Percentiles rank a stretch among this genome's conserved stretches.
phyloP scores from a whole-genome alignment of 2,329 filamentous ascomycete genomes.

The Sarocladiaceae sp. region DNA sequence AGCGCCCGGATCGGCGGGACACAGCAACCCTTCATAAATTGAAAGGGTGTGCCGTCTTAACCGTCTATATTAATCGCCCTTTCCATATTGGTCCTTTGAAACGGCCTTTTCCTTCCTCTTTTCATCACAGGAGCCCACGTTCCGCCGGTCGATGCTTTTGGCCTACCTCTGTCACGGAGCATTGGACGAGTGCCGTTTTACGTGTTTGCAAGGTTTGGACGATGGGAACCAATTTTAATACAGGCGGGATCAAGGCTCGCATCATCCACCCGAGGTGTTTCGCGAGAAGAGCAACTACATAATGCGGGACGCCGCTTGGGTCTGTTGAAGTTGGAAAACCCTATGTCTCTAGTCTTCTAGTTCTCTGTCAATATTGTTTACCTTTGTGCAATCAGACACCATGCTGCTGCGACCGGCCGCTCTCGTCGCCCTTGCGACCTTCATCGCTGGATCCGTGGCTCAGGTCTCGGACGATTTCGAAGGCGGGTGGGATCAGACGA shows the following conservation, averaged over 20 bases:
- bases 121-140: not conserved
- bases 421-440: conserved; percentile 3
- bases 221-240: too few species aligned
- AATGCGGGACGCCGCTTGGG: too few species aligned
- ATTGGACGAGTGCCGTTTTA: not conserved
- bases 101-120: conserved; percentile 1
- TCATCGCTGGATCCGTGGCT: conserved; percentile 24
- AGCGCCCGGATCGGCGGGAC: conserved; percentile 4
- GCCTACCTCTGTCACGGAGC: not conserved
- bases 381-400: not conserved
- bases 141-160: not conserved
- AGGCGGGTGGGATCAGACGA: conserved; percentile 47
- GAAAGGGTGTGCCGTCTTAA: not conserved
- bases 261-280: too few species aligned
- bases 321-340: not conserved
- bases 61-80: not conserved
- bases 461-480: conserved; percentile 53
- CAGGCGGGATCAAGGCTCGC: too few species aligned
- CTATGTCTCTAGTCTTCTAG: not conserved
- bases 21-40: not conserved
- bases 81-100: not conserved
- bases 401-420: not conserved
- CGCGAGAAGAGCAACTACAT: too few species aligned
- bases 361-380: not conserved
- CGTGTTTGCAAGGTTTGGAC: not conserved